Evolutionary conservation across 1,284 basidiomycete species (phyloP).

Genomic region (Blastosporella zonata): DNA sequence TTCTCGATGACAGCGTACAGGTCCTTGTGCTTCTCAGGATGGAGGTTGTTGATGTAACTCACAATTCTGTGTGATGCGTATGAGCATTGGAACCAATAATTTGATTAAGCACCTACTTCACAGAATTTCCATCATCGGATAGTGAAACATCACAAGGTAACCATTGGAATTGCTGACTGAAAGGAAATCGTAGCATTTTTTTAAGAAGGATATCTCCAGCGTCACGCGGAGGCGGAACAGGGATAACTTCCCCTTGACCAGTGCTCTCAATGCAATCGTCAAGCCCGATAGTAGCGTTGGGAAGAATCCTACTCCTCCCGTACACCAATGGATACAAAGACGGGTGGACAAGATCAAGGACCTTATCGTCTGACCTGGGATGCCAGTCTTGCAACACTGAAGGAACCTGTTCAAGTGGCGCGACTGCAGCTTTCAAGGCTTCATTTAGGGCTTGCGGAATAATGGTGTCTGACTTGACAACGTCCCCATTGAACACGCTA

Average conservation of each 20-base stretch:
- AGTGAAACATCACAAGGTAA: background rate
- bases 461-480: conserved; percentile 28
- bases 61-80: background rate
- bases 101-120: background rate
- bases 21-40: conserved; percentile 14
- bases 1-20: conserved; percentile 18
- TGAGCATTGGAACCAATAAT: background rate
- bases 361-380: conserved; percentile 37
- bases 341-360: conserved; percentile 45
- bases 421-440: conserved; percentile 21
- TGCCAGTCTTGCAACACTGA: conserved; percentile 42
- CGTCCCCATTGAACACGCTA: conserved; percentile 23
- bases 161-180: background rate
- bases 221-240: conserved; percentile 13
- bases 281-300: conserved; percentile 13
- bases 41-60: conserved; percentile 20
- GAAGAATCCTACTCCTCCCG: conserved; percentile 23
- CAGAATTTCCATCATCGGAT: background rate
- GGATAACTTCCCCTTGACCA: conserved; percentile 21
- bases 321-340: conserved; percentile 41
- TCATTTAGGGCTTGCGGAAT: conserved; percentile 18
- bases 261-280: conserved; percentile 21
- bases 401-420: conserved; percentile 34
- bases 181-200: background rate
- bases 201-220: no score